Evolutionary conservation across 805 yeast genomes (phyloP).

Genomic region (Starmerella ratchasimensis): DNA sequence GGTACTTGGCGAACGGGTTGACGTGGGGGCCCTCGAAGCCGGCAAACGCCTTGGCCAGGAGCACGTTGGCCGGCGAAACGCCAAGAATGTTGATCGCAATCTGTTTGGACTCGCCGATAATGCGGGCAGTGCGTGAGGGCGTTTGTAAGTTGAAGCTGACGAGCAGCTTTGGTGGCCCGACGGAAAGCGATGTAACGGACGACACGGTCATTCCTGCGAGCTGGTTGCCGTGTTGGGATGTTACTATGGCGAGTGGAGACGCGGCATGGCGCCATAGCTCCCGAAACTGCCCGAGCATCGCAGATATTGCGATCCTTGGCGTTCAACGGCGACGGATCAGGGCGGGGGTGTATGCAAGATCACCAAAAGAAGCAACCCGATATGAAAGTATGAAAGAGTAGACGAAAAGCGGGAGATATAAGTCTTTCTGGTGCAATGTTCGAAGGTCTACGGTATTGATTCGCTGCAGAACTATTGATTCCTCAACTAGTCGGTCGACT

Average conservation of each 20-base stretch:
- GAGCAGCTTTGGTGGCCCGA: slow-evolving; percentile 55
- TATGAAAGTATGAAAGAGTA: no score
- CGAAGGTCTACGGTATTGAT: no score
- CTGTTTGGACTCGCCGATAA: slow-evolving; percentile 39
- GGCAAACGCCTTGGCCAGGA: slow-evolving; percentile 55
- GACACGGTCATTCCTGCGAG: slow-evolving; percentile 66
- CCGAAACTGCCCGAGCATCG: slow-evolving; percentile 9
- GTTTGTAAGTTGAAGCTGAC: slow-evolving; percentile 74
- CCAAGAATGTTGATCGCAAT: slow-evolving; percentile 62
- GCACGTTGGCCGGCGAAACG: slow-evolving; percentile 42
- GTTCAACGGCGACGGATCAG: no score
- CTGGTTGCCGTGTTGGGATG: slow-evolving; percentile 35
- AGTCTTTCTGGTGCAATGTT: no score
- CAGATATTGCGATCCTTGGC: no score
- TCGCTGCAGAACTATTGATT: no score
- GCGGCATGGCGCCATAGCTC: slow-evolving; percentile 33
- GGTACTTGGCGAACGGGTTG: slow-evolving; percentile 25
- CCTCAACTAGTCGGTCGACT: no score
- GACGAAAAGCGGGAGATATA: no score
- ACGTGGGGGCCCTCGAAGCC: slow-evolving; percentile 30
- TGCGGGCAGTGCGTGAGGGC: slow-evolving; percentile 68
- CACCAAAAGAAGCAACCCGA: no score
- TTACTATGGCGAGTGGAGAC: slow-evolving; percentile 45
- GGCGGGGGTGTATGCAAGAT: no score
- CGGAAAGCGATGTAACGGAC: slow-evolving; percentile 69